A percentile compares a stretch with the other conserved stretches of the same genome.
These are phyloP conservation scores for Cordyceps sp. DNA, from an alignment of 2,329 filamentous ascomycete genomes.

Conservation along the genomic window DNA sequence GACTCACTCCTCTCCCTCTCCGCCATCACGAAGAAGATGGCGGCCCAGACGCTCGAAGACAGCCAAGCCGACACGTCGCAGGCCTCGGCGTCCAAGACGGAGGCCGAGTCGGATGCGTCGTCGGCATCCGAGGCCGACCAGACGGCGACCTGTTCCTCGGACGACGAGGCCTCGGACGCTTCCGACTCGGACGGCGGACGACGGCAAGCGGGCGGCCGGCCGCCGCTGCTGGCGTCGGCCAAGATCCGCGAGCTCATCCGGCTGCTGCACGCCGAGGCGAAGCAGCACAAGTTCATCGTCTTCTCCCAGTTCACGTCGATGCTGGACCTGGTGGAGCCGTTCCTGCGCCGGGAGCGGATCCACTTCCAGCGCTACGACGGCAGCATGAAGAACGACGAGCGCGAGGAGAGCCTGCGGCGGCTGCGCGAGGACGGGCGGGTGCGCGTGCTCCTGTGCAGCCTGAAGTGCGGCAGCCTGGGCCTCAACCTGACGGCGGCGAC, in stretches of 20 bases:
- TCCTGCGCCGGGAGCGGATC: conserved; percentile 59
- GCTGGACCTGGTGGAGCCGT: conserved; percentile 91
- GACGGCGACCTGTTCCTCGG: conserved; percentile 10
- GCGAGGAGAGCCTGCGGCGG: conserved; percentile 68
- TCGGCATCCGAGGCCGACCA: conserved; percentile 10
- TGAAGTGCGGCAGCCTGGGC: conserved; percentile 85
- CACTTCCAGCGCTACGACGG: conserved; percentile 85
- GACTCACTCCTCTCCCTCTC: conserved; percentile 18
- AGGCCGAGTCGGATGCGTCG: neutral
- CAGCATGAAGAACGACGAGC: conserved; percentile 81
- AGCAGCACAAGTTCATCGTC: conserved; percentile 89
- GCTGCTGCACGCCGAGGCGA: conserved; percentile 63
- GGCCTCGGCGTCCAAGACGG: neutral
- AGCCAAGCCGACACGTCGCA: too few relatives aligned
- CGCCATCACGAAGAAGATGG: conserved; percentile 20
- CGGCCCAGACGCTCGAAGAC: conserved; percentile 18
- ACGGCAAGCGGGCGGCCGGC: conserved; percentile 12
- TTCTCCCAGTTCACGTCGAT: conserved; percentile 98
- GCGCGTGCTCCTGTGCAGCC: conserved; percentile 75
- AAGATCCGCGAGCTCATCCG: conserved; percentile 79
- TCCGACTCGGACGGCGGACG: conserved; percentile 13
- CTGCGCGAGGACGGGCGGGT: conserved; percentile 61
- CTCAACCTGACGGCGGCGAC: conserved; percentile 90
- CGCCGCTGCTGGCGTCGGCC: conserved; percentile 52
- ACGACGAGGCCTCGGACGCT: conserved; percentile 22